Base-by-base conservation (phyloP, 1,284 basidiomycete species). In the Puccinia horiana region DNA sequence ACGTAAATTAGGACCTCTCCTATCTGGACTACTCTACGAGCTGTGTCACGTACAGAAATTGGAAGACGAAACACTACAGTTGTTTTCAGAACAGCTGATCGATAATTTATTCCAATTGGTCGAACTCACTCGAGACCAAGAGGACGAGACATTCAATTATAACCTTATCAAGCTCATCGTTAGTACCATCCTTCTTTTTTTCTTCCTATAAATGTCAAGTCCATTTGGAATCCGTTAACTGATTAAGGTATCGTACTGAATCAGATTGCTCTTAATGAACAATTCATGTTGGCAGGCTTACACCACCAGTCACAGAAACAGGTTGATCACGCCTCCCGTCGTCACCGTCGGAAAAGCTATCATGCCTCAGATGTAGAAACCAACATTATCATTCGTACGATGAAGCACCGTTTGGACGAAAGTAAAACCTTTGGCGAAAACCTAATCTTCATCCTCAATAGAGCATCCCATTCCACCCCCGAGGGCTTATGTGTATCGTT, bases 361-460 rank as follows among this genome's bases (percentile, higher is more conserved):
- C 40, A 75, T 52, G 47, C 40, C 20, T 40, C 70, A 2, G 42
- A 74, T 47, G 26, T 35, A 35, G 70, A 74, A n/a, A 63, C 11
- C 12, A 99, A 99, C 86, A 90, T 94, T 23, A 92, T 98, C 0
- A 88, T 98, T 54, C 89, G 91, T 35, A 92, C 96, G 0, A 89
- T 99, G 40, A 93, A 94, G 89, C 89, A 92, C 35, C 91, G 96
- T 20, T 87, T 95, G 49, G 92, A 93, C 11, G 91, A 91, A 16
- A 94, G 92, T 87, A 95, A 94, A 88, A 98, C 96, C 0, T 98
- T 99, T 87, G 95, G 95, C 20, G 95, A 96, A 88, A 99, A 98
- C 86, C 91, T 99, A 89, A 98, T 99, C 83, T 99, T 98, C 87
- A 99, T 99, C 93, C 89, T 99, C 61, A 99, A 99, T 86, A 92